Percentiles rank a stretch among this genome's conserved stretches.
These are phyloP conservation scores for Dichotomopilus funicola DNA, from an alignment of 2,329 filamentous ascomycete species.

Conservation along the genomic window DNA sequence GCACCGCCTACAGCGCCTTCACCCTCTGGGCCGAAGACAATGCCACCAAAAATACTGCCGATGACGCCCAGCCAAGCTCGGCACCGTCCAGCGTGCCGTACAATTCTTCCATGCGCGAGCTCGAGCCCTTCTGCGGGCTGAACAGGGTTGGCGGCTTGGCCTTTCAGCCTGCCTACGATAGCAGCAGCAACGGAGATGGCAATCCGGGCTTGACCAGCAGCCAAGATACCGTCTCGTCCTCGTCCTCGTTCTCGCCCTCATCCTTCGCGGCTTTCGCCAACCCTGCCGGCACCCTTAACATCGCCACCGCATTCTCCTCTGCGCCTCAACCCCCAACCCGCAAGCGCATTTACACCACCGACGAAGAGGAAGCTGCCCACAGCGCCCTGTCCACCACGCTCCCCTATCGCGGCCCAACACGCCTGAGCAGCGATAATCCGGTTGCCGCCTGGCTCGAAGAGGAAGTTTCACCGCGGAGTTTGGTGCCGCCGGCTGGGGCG, in stretches of 20 bases:
- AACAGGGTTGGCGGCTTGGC: slow-evolving; percentile 66
- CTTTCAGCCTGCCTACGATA: slow-evolving; percentile 43
- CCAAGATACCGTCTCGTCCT: slow-evolving; percentile 45
- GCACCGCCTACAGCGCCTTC: slow-evolving; percentile 43
- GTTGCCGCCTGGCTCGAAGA: slow-evolving; percentile 30
- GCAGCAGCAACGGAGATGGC: slow-evolving; percentile 33
- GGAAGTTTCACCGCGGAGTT: slow-evolving; percentile 35
- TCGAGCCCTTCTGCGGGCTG: slow-evolving; percentile 75
- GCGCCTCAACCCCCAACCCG: slow-evolving; percentile 23
- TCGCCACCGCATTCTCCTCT: slow-evolving; percentile 2
- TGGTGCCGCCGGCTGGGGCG: slow-evolving; percentile 32
- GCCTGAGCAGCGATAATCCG: slow-evolving; percentile 19
- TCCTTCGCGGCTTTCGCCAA: neutral
- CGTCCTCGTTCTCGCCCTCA: slow-evolving; percentile 19
- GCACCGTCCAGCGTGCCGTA: slow-evolving; percentile 5
- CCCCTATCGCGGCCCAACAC: slow-evolving; percentile 21
- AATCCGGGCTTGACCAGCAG: slow-evolving; percentile 41
- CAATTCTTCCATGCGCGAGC: slow-evolving; percentile 43
- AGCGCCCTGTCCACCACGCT: slow-evolving; percentile 10
- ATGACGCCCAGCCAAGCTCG: slow-evolving; percentile 6
- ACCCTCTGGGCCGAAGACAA: slow-evolving; percentile 42
- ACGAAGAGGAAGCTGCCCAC: slow-evolving; percentile 32
- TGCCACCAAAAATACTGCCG: slow-evolving; percentile 14
- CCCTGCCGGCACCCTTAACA: slow-evolving; percentile 7
- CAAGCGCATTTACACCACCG: slow-evolving; percentile 44